A percentile compares a stretch with the other conserved stretches of the same genome.
phyloP scores from a whole-genome alignment of 2,329 filamentous ascomycete species.

The Penicillium sp. region DNA sequence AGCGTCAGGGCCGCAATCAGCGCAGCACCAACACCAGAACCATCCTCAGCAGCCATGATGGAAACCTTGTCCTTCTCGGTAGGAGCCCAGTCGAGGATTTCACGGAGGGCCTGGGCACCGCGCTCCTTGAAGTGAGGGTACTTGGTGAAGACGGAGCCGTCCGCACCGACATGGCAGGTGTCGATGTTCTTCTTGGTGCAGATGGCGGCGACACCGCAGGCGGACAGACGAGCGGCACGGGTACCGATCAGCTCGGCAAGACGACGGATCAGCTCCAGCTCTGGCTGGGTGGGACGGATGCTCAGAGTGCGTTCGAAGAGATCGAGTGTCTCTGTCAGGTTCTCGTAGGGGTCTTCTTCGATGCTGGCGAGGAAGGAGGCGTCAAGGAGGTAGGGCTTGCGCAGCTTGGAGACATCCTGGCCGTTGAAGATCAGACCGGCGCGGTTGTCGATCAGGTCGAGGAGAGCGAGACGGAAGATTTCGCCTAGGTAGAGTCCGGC shows the following conservation, averaged over 20 bases:
- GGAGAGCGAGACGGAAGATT: slow-evolving; percentile 82
- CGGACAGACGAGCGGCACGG: slow-evolving; percentile 84
- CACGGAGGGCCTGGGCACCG: slow-evolving; percentile 81
- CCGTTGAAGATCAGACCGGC: slow-evolving; percentile 73
- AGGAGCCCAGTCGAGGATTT: slow-evolving; percentile 91
- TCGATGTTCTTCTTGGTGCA: slow-evolving; percentile 92
- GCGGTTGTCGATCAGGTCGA: slow-evolving; percentile 79
- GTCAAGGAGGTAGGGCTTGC: slow-evolving; percentile 85
- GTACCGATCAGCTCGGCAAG: slow-evolving; percentile 93
- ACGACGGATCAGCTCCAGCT: slow-evolving; percentile 84
- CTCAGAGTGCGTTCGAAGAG: slow-evolving; percentile 74
- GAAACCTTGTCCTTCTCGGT: slow-evolving; percentile 84
- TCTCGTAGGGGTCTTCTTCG: slow-evolving; percentile 95
- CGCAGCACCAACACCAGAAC: slow-evolving; percentile 93
- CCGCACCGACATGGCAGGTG: slow-evolving; percentile 88
- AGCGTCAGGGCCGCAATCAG: slow-evolving; percentile 76
- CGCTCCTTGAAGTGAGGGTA: slow-evolving; percentile 97
- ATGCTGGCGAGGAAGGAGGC: slow-evolving; percentile 90
- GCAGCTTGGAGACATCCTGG: slow-evolving; percentile 76
- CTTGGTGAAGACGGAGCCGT: slow-evolving; percentile 98
- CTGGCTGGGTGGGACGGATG: slow-evolving; percentile 67
- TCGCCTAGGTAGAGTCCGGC: slow-evolving; percentile 92
- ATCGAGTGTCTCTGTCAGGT: slow-evolving; percentile 82
- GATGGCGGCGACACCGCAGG: slow-evolving; percentile 93
- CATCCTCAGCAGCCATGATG: slow-evolving; percentile 88